These are phyloP conservation scores for Mentha longifolia DNA, from an alignment of 257 asterid species.

Conservation along the genomic window DNA sequence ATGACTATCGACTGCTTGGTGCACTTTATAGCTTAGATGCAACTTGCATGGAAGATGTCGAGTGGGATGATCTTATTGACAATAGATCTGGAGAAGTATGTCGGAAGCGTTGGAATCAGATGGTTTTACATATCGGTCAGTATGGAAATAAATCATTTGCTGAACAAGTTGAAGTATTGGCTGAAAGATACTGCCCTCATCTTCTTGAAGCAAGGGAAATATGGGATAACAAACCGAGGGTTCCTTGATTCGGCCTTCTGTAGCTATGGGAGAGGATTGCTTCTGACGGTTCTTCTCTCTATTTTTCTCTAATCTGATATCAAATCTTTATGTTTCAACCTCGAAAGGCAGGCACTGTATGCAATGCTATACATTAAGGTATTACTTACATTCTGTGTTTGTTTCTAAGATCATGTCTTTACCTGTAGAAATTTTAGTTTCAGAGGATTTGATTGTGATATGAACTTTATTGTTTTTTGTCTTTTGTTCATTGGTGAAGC, in stretches of 20 bases:
- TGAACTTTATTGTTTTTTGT: background rate
- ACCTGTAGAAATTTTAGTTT: constrained; percentile 4
- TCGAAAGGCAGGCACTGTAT: too few species aligned
- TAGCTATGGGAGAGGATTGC: constrained; percentile 16
- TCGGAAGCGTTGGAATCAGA: constrained; percentile 59
- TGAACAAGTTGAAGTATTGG: constrained; percentile 62
- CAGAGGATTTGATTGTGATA: background rate
- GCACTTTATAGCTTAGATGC: constrained; percentile 50
- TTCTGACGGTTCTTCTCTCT: constrained; percentile 28
- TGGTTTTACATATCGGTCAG: constrained; percentile 56
- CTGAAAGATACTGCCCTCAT: constrained; percentile 51
- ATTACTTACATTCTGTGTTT: constrained; percentile 13
- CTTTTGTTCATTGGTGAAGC: background rate
- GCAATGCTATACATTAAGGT: too few species aligned
- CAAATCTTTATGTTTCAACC: too few species aligned
- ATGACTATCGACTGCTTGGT: constrained; percentile 50
- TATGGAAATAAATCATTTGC: constrained; percentile 48
- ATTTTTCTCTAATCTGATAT: background rate
- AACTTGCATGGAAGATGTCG: constrained; percentile 63
- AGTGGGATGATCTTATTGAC: constrained; percentile 59
- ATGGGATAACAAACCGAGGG: constrained; percentile 61
- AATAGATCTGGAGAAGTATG: constrained; percentile 52
- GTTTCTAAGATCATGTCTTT: constrained; percentile 12
- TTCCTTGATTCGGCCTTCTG: constrained; percentile 34
- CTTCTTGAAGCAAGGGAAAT: constrained; percentile 55